These are phyloP conservation scores for Inga laurina DNA, from an alignment of 306 rosid species.

Conservation along the genomic window DNA sequence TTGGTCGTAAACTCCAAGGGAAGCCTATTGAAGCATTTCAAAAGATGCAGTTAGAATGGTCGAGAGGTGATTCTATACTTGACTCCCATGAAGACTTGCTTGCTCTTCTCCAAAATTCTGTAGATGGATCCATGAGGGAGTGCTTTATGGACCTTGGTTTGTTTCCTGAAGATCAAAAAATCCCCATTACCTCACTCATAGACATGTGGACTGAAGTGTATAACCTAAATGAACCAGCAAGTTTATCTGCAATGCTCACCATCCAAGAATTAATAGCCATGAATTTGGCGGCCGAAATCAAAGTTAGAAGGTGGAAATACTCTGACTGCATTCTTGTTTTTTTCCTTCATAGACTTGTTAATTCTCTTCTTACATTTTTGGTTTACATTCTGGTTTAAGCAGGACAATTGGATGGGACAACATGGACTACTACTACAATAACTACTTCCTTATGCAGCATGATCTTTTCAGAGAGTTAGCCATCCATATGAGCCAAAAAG, in stretches of 20 bases:
- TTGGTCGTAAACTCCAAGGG: constrained; percentile 34
- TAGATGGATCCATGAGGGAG: background rate
- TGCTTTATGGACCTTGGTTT: constrained; percentile 14
- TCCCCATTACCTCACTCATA: background rate
- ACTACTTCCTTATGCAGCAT: background rate
- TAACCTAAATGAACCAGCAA: constrained; percentile 26
- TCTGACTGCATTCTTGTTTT: too few relatives aligned
- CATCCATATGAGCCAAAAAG: background rate
- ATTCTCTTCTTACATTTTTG: background rate
- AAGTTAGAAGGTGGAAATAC: background rate
- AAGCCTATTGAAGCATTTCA: background rate
- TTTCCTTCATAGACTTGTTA: background rate
- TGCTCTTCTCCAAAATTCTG: background rate
- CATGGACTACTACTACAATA: background rate
- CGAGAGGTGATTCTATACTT: background rate
- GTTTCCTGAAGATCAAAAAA: background rate
- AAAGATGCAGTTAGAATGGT: constrained; percentile 24
- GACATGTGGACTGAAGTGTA: constrained; percentile 37
- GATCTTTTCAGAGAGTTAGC: background rate
- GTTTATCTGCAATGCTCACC: background rate
- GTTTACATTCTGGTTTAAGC: background rate
- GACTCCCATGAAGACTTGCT: background rate
- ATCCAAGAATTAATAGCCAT: background rate
- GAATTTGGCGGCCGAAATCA: background rate
- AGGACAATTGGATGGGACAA: background rate